Evolutionary conservation across 345 rosid genomes (phyloP).

Genomic region (Aquilaria yunnanensis): DNA sequence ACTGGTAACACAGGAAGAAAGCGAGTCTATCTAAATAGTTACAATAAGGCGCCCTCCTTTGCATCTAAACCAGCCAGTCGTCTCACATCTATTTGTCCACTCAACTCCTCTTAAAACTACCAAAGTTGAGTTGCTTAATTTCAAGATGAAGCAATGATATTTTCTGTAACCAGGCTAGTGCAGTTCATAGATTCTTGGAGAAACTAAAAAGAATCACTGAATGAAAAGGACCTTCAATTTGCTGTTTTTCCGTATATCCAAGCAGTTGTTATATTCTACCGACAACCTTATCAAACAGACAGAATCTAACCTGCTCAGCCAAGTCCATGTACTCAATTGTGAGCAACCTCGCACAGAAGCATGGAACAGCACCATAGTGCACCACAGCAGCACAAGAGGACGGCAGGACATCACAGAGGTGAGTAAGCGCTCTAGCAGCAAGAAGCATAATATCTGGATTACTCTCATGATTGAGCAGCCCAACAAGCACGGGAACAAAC

Average conservation of each 20-base stretch:
- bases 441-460: conserved; percentile 98
- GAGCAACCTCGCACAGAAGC: conserved; percentile 87
- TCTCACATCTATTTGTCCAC: no score
- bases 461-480: conserved; percentile 86
- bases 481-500: conserved; percentile 93
- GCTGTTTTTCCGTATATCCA: background rate
- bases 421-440: conserved; percentile 97
- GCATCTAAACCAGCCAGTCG: no score
- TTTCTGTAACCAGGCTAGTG: no score
- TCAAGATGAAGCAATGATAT: no score
- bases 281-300: background rate
- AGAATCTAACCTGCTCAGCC: conserved; percentile 84
- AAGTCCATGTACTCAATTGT: conserved; percentile 99
- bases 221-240: no score
- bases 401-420: conserved; percentile 93
- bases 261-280: background rate
- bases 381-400: conserved; percentile 98
- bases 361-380: conserved; percentile 90
- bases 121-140: no score
- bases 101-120: no score
- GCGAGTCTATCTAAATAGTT: no score
- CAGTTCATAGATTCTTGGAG: no score
- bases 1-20: no score
- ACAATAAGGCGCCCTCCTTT: no score
- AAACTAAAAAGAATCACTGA: no score